Conservation (phyloP, 768 basidiomycete species). For the Naganishia friedmannii region DNA sequence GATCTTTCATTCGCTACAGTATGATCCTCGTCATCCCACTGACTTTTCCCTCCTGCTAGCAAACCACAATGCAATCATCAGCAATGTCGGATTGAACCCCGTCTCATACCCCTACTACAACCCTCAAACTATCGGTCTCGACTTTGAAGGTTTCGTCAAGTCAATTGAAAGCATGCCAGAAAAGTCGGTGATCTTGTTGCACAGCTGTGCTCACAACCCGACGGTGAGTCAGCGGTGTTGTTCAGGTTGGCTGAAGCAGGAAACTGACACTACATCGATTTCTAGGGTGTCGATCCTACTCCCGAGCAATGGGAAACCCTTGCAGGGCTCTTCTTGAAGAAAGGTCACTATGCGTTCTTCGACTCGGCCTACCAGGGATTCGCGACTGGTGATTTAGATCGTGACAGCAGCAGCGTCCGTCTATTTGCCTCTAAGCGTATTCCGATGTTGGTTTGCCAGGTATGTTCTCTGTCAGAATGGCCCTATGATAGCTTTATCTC, state of each 20-base stretch:
- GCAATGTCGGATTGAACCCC: constrained; percentile 78
- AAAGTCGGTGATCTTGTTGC: constrained; percentile 78
- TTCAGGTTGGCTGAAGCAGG: background rate
- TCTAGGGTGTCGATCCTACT: constrained; percentile 79
- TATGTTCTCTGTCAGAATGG: constrained; percentile 15
- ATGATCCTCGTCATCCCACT: background rate
- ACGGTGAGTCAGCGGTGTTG: constrained; percentile 54
- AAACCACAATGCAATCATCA: constrained; percentile 84
- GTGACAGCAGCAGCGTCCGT: constrained; percentile 35
- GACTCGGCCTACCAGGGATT: constrained; percentile 98
- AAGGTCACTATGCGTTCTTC: constrained; percentile 83
- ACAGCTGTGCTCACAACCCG: constrained; percentile 94
- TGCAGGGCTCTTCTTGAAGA: constrained; percentile 67
- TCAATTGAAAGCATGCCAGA: constrained; percentile 63
- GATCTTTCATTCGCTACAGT: constrained; percentile 41
- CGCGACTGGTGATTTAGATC: constrained; percentile 70
- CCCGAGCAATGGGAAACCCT: constrained; percentile 77
- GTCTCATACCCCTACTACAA: constrained; percentile 86
- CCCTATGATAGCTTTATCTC: background rate
- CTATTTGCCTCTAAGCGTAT: constrained; percentile 33
- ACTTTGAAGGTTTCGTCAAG: constrained; percentile 67
- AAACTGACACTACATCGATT: background rate
- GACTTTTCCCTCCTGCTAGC: constrained; percentile 49
- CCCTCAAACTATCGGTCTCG: constrained; percentile 80
- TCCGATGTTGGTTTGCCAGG: constrained; percentile 39